A percentile compares a stretch with the other conserved stretches of the same genome.
phyloP scores from a whole-genome alignment of 352 stramenopile species.

The Phytopythium montanum region DNA sequence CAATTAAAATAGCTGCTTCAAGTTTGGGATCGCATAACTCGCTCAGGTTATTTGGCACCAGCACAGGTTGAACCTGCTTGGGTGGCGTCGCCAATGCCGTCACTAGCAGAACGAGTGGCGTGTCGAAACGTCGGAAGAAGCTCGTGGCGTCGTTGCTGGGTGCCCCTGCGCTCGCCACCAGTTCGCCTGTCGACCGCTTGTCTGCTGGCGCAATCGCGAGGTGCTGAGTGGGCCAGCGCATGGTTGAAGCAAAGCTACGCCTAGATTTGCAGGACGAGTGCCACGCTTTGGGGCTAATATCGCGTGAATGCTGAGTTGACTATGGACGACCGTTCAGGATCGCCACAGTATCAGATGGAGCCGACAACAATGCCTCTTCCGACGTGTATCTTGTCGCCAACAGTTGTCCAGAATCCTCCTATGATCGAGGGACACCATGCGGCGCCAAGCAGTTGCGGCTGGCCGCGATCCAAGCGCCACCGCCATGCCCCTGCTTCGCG shows the following conservation, averaged over 20 bases:
- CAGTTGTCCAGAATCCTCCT: background rate
- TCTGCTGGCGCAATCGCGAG: background rate
- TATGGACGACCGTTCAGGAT: background rate
- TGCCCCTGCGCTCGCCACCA: background rate
- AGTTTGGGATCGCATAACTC: background rate
- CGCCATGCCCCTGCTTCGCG: too few species aligned
- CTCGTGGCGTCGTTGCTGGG: background rate
- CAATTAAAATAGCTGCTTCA: background rate
- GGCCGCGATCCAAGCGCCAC: background rate
- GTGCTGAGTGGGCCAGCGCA: background rate
- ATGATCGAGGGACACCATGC: background rate
- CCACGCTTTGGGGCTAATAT: background rate
- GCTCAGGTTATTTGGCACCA: background rate
- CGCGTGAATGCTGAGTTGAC: background rate
- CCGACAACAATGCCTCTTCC: background rate
- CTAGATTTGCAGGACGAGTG: background rate
- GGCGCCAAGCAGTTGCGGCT: background rate
- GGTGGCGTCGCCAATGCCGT: background rate
- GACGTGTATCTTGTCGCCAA: background rate
- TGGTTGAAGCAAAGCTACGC: background rate
- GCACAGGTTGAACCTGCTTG: background rate
- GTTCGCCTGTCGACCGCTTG: background rate
- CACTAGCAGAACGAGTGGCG: background rate
- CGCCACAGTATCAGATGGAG: background rate
- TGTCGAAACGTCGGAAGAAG: constrained; percentile 2